These are phyloP conservation scores for Moelleriella libera DNA, from an alignment of 2,329 filamentous ascomycete species.

Conservation along the genomic window DNA sequence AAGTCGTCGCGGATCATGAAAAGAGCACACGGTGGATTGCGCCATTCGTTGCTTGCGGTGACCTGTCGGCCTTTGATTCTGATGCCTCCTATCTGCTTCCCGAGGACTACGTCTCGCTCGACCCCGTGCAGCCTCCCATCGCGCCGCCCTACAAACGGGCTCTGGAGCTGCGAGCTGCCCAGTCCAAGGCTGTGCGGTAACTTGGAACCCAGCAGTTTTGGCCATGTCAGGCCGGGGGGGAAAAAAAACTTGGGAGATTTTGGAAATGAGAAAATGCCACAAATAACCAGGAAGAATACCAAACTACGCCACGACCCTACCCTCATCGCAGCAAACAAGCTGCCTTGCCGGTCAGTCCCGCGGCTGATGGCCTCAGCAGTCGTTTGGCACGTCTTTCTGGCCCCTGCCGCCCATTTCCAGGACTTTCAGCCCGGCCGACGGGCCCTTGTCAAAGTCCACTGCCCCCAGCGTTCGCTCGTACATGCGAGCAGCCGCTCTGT, in stretches of 20 bases:
- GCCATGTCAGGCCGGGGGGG: too few relatives aligned
- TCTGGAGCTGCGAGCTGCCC: slow-evolving; percentile 49
- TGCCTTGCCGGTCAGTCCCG: background rate
- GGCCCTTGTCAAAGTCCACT: slow-evolving; percentile 26
- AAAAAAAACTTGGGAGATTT: too few relatives aligned
- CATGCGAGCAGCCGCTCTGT: slow-evolving; percentile 23
- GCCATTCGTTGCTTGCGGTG: slow-evolving; percentile 92
- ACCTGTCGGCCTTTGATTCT: slow-evolving; percentile 86
- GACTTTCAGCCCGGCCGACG: slow-evolving; percentile 23
- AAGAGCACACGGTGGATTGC: slow-evolving; percentile 64
- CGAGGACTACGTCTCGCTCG: slow-evolving; percentile 71
- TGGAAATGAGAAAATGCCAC: too few relatives aligned
- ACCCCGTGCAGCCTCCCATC: slow-evolving; percentile 89
- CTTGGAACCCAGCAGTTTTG: background rate
- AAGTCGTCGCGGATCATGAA: slow-evolving; percentile 10
- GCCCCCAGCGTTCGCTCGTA: slow-evolving; percentile 34
- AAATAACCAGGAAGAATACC: too few relatives aligned
- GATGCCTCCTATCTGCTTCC: slow-evolving; percentile 89
- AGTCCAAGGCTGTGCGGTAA: slow-evolving; percentile 11
- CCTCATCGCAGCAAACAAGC: background rate
- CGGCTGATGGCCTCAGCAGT: slow-evolving; percentile 10
- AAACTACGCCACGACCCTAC: background rate
- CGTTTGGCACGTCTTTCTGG: slow-evolving; percentile 18
- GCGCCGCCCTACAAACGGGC: slow-evolving; percentile 90
- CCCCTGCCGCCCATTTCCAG: slow-evolving; percentile 25